phyloP scores from a whole-genome alignment of 2,329 filamentous ascomycete genomes.

The Sporothrix pseudoabietina region DNA sequence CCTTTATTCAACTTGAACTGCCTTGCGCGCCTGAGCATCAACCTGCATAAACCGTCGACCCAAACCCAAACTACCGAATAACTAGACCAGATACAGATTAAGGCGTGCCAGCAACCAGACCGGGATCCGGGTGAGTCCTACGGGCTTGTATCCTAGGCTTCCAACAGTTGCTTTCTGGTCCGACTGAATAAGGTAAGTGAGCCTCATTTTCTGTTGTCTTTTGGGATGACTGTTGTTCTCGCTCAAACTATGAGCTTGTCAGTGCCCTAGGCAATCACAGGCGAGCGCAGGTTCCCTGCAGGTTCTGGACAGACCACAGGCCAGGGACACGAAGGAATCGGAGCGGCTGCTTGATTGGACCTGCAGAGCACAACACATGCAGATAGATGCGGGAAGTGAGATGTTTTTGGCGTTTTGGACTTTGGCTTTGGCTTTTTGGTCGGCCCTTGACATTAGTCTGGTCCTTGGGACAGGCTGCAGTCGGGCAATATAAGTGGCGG shows the following conservation, averaged over 20 bases:
- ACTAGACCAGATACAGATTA: background rate
- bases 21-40: background rate
- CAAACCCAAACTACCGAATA: background rate
- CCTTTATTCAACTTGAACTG: background rate
- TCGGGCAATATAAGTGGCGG: constrained; percentile 1
- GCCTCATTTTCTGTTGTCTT: background rate
- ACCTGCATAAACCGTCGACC: background rate
- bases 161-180: background rate
- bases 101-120: background rate
- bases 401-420: background rate
- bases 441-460: too few relatives aligned
- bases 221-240: background rate
- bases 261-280: background rate
- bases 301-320: background rate
- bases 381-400: background rate
- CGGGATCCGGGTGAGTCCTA: constrained; percentile 19
- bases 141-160: background rate
- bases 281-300: background rate
- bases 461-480: background rate
- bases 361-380: background rate
- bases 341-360: background rate
- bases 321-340: background rate
- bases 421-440: background rate
- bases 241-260: background rate
- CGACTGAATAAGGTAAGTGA: background rate